A percentile compares a stretch with the other conserved stretches of the same genome.
These are phyloP conservation scores for Penicillium freii DNA, from an alignment of 2,329 filamentous ascomycete genomes.

Conservation along the genomic window DNA sequence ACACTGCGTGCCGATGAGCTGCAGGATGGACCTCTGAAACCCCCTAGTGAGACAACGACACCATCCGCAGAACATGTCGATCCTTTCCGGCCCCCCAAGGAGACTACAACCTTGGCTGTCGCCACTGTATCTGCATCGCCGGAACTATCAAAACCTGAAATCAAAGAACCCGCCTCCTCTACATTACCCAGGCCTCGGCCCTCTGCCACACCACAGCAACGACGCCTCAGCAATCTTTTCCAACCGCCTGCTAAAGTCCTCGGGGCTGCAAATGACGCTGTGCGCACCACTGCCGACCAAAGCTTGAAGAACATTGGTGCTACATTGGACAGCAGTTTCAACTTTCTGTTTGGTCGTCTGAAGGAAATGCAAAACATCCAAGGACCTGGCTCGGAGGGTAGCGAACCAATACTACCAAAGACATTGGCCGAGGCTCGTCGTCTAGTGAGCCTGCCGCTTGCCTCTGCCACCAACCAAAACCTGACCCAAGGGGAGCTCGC, in stretches of 20 bases:
- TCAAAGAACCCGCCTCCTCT: slow-evolving; percentile 33
- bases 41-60: slow-evolving; percentile 36
- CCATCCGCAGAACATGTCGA: slow-evolving; percentile 27
- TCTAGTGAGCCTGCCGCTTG: slow-evolving; percentile 63
- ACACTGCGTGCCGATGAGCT: slow-evolving; percentile 79
- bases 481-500: slow-evolving; percentile 54
- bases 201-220: slow-evolving; percentile 57
- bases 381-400: slow-evolving; percentile 41
- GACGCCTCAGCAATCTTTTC: slow-evolving; percentile 79
- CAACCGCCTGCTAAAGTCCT: slow-evolving; percentile 80
- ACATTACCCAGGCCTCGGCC: slow-evolving; percentile 34
- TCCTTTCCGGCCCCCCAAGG: slow-evolving; percentile 26
- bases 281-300: slow-evolving; percentile 86
- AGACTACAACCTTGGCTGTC: slow-evolving; percentile 28
- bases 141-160: slow-evolving; percentile 30
- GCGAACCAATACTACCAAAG: slow-evolving; percentile 64
- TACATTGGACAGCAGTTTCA: slow-evolving; percentile 88
- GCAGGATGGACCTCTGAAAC: slow-evolving; percentile 65
- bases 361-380: slow-evolving; percentile 62
- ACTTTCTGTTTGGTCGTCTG: slow-evolving; percentile 84
- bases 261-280: slow-evolving; percentile 77
- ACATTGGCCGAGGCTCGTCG: slow-evolving; percentile 91
- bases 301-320: slow-evolving; percentile 87
- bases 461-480: slow-evolving; percentile 50
- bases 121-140: slow-evolving; percentile 30